Conservation (phyloP, 176 grass and related monocot species). For the Rhipidocladum racemiflorum region DNA sequence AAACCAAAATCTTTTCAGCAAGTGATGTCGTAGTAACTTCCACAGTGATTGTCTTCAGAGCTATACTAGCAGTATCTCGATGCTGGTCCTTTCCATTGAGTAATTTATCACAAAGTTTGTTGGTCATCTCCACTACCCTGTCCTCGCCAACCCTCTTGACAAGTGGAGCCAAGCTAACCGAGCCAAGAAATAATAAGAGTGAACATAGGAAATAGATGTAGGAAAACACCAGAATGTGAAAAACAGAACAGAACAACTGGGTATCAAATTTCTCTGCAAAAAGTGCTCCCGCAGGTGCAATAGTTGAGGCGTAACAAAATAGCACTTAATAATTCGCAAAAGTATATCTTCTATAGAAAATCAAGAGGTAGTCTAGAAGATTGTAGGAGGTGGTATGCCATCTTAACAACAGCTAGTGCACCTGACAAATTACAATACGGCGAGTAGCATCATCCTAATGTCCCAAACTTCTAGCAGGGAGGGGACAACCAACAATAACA, state of each 20-base stretch:
- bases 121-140: conserved; percentile 85
- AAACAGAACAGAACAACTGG: background rate
- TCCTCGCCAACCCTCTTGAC: conserved; percentile 92
- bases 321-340: background rate
- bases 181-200: conserved; percentile 5
- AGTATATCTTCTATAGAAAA: background rate
- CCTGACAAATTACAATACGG: background rate
- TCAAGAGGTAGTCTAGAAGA: background rate
- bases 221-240: background rate
- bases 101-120: conserved; percentile 92
- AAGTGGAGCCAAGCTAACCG: conserved; percentile 81
- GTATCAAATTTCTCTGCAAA: background rate
- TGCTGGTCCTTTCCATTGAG: conserved; percentile 96
- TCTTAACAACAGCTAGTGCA: background rate
- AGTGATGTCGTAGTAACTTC: conserved; percentile 78
- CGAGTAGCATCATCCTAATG: background rate
- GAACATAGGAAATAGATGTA: background rate
- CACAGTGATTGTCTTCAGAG: conserved; percentile 86
- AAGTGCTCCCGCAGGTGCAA: background rate
- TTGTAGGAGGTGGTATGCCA: background rate
- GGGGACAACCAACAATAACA: background rate
- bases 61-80: conserved; percentile 98
- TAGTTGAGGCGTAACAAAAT: background rate
- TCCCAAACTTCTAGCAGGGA: background rate
- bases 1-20: conserved; percentile 84